Evolutionary conservation across 2,329 filamentous ascomycete species (phyloP).

Genomic region (Ascochyta viciae-villosae): DNA sequence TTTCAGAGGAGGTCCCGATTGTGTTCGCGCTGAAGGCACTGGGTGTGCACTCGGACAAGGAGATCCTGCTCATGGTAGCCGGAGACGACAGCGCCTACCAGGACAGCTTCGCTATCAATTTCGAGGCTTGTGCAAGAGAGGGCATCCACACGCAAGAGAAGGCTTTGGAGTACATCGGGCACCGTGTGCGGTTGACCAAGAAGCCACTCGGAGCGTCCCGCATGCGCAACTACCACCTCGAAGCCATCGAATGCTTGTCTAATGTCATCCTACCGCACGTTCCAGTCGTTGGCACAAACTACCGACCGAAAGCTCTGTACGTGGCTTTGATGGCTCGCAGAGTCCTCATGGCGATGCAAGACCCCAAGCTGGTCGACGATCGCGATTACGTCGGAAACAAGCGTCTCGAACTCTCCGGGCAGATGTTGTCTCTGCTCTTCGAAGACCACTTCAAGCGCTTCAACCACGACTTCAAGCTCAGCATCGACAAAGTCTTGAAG

Average conservation of each 20-base stretch:
- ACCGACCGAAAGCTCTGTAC: conserved; percentile 95
- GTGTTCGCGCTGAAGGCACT: conserved; percentile 92
- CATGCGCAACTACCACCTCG: conserved; percentile 80
- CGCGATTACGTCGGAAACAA: conserved; percentile 99
- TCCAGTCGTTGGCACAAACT: conserved; percentile 87
- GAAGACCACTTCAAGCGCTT: conserved; percentile 99
- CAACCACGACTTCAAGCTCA: conserved; percentile 84
- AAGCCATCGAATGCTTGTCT: conserved; percentile 90
- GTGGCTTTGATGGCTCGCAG: conserved; percentile 97
- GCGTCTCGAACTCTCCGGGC: conserved; percentile 89
- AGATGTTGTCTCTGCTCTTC: conserved; percentile 90
- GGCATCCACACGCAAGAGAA: conserved; percentile 93
- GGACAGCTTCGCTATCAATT: conserved; percentile 93
- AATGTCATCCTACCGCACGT: conserved; percentile 96
- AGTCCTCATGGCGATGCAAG: conserved; percentile 91
- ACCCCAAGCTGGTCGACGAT: conserved; percentile 90
- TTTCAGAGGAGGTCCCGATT: conserved; percentile 93
- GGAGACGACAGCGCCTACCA: conserved; percentile 89
- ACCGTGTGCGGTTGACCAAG: conserved; percentile 78
- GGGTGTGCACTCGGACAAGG: conserved; percentile 91
- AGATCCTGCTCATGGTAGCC: conserved; percentile 90
- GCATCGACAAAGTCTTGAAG: conserved; percentile 93
- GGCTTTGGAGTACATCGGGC: conserved; percentile 89
- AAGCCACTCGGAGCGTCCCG: conserved; percentile 63
- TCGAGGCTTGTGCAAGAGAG: conserved; percentile 86